Conservation (phyloP, 148 eudicot species). For the Suaeda aralocaspica region DNA sequence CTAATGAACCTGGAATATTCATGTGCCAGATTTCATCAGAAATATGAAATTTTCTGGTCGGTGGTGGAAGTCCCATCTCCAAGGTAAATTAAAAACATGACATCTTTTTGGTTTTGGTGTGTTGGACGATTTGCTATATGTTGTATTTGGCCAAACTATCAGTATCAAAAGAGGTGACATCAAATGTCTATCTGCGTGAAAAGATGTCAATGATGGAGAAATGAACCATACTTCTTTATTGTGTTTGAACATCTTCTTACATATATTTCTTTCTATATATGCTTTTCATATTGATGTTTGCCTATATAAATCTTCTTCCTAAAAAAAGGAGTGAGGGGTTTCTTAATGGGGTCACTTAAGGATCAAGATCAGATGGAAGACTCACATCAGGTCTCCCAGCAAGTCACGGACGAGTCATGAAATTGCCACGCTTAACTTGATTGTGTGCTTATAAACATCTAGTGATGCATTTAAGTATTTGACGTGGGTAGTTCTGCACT, state of each 20-base stretch:
- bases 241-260: neutral
- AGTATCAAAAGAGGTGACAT: slow-evolving; percentile 9
- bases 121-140: slow-evolving; percentile 16
- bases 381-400: neutral
- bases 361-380: neutral
- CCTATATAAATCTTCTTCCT: neutral
- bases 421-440: neutral
- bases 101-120: slow-evolving; percentile 6
- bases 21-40: neutral
- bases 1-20: slow-evolving; percentile 4
- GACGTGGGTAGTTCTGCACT: no score
- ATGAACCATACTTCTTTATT: neutral
- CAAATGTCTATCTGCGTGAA: neutral
- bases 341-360: neutral
- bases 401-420: neutral
- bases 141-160: slow-evolving; percentile 14
- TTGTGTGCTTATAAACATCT: neutral
- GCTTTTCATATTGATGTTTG: neutral
- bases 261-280: no score
- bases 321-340: neutral
- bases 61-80: slow-evolving; percentile 16
- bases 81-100: slow-evolving; percentile 12
- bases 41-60: neutral
- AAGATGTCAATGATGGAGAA: slow-evolving; percentile 1
- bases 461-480: neutral